These are phyloP conservation scores for Kodamaea alishanica DNA, from an alignment of 1,139 yeast species.

Conservation along the genomic window DNA sequence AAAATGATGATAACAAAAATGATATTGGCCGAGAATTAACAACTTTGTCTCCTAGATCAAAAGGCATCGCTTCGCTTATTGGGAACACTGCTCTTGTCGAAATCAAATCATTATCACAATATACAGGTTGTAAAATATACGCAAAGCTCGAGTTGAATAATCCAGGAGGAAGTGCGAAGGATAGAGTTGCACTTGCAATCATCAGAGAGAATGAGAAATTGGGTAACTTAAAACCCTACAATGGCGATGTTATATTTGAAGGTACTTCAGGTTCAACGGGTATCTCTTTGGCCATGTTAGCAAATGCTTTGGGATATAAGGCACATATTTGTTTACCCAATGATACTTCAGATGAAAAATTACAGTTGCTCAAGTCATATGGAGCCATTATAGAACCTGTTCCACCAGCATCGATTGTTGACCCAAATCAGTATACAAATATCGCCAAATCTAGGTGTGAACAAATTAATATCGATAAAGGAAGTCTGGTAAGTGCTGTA, in stretches of 20 bases:
- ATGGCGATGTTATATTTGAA: slow-evolving; percentile 70
- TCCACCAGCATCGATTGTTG: slow-evolving; percentile 92
- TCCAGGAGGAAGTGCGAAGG: slow-evolving; percentile 97
- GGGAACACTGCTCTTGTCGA: slow-evolving; percentile 90
- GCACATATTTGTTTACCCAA: slow-evolving; percentile 95
- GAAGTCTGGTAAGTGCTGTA: slow-evolving; percentile 50
- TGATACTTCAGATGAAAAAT: slow-evolving; percentile 84
- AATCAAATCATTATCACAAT: slow-evolving; percentile 65
- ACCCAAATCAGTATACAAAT: slow-evolving; percentile 89
- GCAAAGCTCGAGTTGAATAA: slow-evolving; percentile 84
- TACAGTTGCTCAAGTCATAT: slow-evolving; percentile 61
- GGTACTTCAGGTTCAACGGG: slow-evolving; percentile 98
- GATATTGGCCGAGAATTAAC: slow-evolving; percentile 1
- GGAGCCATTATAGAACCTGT: slow-evolving; percentile 91
- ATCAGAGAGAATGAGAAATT: slow-evolving; percentile 60
- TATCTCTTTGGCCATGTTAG: slow-evolving; percentile 83
- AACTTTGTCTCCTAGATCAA: slow-evolving; percentile 26
- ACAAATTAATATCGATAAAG: slow-evolving; percentile 42
- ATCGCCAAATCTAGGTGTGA: slow-evolving; percentile 70
- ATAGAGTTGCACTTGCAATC: slow-evolving; percentile 86
- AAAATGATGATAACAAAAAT: not conserved
- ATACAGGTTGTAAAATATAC: slow-evolving; percentile 78
- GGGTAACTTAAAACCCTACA: slow-evolving; percentile 56
- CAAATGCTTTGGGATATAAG: slow-evolving; percentile 81
- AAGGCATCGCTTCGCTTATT: slow-evolving; percentile 54